A percentile compares a stretch with the other conserved stretches of the same genome.
phyloP scores from a whole-genome alignment of 352 stramenopile species.

The Globisporangium spinosum region DNA sequence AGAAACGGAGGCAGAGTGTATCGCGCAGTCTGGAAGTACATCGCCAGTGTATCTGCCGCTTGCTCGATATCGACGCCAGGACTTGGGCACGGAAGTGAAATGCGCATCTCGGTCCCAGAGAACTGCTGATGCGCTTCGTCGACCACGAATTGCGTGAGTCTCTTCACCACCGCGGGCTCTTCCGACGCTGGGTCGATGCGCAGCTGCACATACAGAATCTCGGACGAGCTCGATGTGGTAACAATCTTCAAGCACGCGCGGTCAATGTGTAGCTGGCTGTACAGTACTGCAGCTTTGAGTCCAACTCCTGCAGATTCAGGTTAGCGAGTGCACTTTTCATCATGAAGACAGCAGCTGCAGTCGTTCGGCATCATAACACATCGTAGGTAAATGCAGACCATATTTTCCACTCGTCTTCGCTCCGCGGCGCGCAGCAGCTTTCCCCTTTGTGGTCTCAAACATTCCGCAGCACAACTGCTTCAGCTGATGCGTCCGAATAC shows the following conservation, averaged over 20 bases:
- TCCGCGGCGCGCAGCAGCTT: constrained; percentile 3
- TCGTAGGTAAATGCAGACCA: constrained; percentile 17
- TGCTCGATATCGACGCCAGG: constrained; percentile 33
- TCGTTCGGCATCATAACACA: not conserved
- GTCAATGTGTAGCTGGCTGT: constrained; percentile 51
- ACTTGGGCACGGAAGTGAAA: constrained; percentile 50
- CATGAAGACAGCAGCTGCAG: not conserved
- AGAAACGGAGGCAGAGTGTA: constrained; percentile 54
- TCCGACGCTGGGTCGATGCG: constrained; percentile 61
- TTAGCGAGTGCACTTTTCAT: constrained; percentile 3
- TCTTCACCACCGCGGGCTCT: constrained; percentile 57
- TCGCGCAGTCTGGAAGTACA: constrained; percentile 70
- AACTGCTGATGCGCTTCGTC: constrained; percentile 60
- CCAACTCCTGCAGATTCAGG: constrained; percentile 43
- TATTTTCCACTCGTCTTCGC: constrained; percentile 56
- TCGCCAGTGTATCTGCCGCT: constrained; percentile 40
- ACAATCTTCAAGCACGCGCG: constrained; percentile 51
- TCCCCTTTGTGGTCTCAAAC: constrained; percentile 71
- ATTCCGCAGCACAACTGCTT: constrained; percentile 58
- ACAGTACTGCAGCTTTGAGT: constrained; percentile 71
- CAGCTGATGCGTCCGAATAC: constrained; percentile 62
- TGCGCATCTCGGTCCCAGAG: constrained; percentile 74
- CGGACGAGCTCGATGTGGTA: constrained; percentile 53
- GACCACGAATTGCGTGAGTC: constrained; percentile 53
- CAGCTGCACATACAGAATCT: constrained; percentile 67